Base-by-base conservation (phyloP, 805 yeast genomes). In the Candida qinlingensis region DNA sequence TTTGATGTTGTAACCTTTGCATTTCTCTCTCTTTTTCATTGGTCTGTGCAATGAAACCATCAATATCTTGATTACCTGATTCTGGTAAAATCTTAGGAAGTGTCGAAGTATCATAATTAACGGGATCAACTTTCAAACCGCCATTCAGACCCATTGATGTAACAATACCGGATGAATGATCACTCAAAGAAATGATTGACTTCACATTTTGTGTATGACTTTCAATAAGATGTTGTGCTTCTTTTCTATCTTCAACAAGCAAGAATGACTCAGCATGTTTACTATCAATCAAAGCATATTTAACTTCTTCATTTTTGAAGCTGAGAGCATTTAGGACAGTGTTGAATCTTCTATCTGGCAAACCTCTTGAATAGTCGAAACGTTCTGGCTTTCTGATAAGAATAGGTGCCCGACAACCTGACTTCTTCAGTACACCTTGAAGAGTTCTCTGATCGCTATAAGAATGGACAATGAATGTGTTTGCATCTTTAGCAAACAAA, bases 381-480 rank as follows among this genome's bases (percentile, higher is more conserved):
- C 64, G 63, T 56, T 88, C 94, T 27, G 73, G 70, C 43, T 63
- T 70, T 51, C 89, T 70, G 2, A 75, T 73, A 27, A 80, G 63
- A 7, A 85, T 72, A 42, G 74, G 73, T 25, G 69, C 57, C 28
- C 55, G 57, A 7, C 68, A 54, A 2, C 66, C 66, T 49, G 65
- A 60, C 30, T 61, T 46, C 48, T 57, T 63, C 57, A 71, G 56
- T 29, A 72, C 53, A 0, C 60, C 54, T 11, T 71, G 67, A 44
- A 84, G 58, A 1, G 65, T 57, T 9, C 63, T 62, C 40, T 81
- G 72, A 61, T 92, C 98, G 30, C 72, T 72, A 41, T 71, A 76
- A 58, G 77, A 79, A 35, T 78, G 72, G 1, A 88, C 96, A 35
- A 87, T 71, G 64, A 88, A 89, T 0, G 88, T 72, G 37, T 74